Evolutionary conservation across 768 basidiomycete genomes (phyloP), one percentile per base, ranked within the genome.

Genomic region (Roridomyces roridus): DNA sequence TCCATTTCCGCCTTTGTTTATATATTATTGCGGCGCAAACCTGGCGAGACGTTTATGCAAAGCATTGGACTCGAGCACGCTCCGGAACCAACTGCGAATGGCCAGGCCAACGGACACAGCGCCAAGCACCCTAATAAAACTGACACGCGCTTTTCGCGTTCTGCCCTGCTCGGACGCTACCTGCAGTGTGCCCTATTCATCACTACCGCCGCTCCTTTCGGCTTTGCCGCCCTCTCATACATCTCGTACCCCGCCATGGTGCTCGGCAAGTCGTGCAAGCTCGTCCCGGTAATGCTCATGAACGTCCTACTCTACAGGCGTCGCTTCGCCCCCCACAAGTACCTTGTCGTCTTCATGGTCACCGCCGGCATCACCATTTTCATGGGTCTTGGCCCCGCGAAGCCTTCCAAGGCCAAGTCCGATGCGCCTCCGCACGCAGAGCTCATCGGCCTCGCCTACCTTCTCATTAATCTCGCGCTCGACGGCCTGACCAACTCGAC

Each of bases 241-340:
- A 95, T 99, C 69, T 94, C 94, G 17, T 98, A 98, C 79, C 97
- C 97, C 46, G 94, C 96, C 40, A 96, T 98, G 92, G 96, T 98
- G 29, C 89, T 98, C 62, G 97, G 93, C 48, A 98, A 98, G 73
- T 98, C 96, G 0, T 98, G 97, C 82, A 98, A 98, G 71, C 92
- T 99, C 69, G 94, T 99, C 40, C 97, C 97, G 0, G 97, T 96
- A 57, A 93, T 96, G 86, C 84, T 98, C 72, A 95, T 98, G 90
- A 98, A 98, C 75, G 87, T 98, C 65, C 67, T 98, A 35, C 81
- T 98, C 55, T 98, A 98, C 75, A 93, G 96, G 51, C 89, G 96
- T 45, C 83, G 84, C 60, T 98, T 98, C 71, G 91, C 94, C 0
- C 82, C 87, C 1, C 91, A 98, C 84, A 98, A 98, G 70, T 99